These are phyloP conservation scores for Tetracladium marchalianum DNA, from an alignment of 495 filamentous ascomycete genomes.

Conservation along the genomic window DNA sequence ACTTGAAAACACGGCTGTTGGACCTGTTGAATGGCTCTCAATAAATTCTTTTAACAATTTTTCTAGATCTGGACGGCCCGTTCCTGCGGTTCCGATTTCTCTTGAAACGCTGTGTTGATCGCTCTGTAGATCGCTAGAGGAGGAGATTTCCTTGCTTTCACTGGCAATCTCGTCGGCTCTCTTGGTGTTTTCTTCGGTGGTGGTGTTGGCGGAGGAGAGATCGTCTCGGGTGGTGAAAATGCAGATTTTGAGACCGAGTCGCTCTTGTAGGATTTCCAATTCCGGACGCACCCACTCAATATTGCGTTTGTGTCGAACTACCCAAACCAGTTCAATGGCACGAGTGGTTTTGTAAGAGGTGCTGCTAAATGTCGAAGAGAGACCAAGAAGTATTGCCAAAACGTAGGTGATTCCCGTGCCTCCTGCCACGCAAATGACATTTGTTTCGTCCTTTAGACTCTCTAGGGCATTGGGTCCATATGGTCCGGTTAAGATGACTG, in stretches of 20 bases:
- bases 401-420: slow-evolving; percentile 57
- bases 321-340: slow-evolving; percentile 51
- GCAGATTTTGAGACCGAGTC: slow-evolving; percentile 33
- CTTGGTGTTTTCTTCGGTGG: background rate
- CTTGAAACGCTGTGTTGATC: too few species aligned
- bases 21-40: slow-evolving; percentile 23
- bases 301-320: slow-evolving; percentile 41
- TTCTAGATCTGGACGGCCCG: too few species aligned
- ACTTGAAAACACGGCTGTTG: slow-evolving; percentile 48
- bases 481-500: slow-evolving; percentile 45
- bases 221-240: slow-evolving; percentile 48
- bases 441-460: slow-evolving; percentile 30
- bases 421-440: slow-evolving; percentile 51
- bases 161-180: slow-evolving; percentile 12
- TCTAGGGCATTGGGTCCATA: slow-evolving; percentile 45
- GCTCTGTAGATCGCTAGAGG: background rate
- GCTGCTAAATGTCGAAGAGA: background rate
- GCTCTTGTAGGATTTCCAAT: slow-evolving; percentile 32
- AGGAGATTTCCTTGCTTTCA: background rate
- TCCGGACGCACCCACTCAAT: slow-evolving; percentile 47
- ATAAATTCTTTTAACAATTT: background rate
- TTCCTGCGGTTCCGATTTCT: too few species aligned
- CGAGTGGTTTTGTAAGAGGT: slow-evolving; percentile 11
- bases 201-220: background rate
- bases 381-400: slow-evolving; percentile 40